These are phyloP conservation scores for Saussurea involucrata DNA, from an alignment of 129 eudicot genomes.

Conservation along the genomic window DNA sequence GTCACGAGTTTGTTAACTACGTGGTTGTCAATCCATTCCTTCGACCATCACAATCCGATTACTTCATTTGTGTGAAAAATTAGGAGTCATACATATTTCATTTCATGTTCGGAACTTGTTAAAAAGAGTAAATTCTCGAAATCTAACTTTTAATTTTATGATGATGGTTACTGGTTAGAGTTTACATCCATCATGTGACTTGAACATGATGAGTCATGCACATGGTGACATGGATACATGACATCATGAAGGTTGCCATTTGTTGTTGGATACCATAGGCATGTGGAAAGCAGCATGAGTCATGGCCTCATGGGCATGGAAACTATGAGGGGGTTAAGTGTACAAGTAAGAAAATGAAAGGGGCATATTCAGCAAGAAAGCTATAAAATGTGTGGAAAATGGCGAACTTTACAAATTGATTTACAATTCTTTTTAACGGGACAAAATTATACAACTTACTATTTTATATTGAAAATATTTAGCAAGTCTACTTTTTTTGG, in stretches of 20 bases:
- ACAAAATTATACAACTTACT: too few species aligned
- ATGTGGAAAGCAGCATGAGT: neutral
- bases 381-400: neutral
- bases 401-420: too few species aligned
- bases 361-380: neutral
- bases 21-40: neutral
- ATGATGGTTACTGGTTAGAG: constrained; percentile 6
- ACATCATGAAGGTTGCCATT: neutral
- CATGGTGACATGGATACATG: neutral
- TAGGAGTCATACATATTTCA: neutral
- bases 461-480: neutral
- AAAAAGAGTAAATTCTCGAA: neutral
- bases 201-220: constrained; percentile 1
- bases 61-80: neutral
- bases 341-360: neutral
- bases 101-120: neutral
- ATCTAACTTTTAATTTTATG: neutral
- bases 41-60: neutral
- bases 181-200: constrained; percentile 16
- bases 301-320: neutral
- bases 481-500: too few species aligned
- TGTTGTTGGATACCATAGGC: neutral
- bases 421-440: too few species aligned
- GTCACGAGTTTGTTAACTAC: neutral
- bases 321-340: neutral